These are phyloP conservation scores for Raddia guianensis DNA, from an alignment of 176 grass and related monocot genomes.

Conservation along the genomic window DNA sequence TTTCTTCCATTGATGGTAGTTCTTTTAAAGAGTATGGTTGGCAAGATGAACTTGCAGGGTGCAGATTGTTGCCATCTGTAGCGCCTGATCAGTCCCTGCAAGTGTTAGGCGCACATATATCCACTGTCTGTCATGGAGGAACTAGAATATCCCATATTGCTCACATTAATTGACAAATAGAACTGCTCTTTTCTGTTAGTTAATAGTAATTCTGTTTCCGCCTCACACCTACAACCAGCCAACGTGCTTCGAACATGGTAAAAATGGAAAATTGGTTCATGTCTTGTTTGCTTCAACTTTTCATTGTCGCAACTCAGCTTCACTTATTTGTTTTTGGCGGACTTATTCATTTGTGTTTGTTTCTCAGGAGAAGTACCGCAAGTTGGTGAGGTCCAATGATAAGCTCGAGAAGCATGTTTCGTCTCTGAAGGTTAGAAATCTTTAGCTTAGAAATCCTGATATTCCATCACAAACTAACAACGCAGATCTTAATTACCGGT, in stretches of 20 bases:
- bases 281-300: not conserved
- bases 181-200: slow-evolving; percentile 8
- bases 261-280: not conserved
- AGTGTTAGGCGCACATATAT: slow-evolving; percentile 1
- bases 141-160: not conserved
- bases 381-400: slow-evolving; percentile 46
- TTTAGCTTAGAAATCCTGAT: not conserved
- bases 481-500: not conserved
- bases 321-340: not conserved
- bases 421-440: slow-evolving; percentile 44
- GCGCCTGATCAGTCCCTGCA: not conserved
- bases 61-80: slow-evolving; percentile 11
- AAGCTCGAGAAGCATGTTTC: slow-evolving; percentile 49
- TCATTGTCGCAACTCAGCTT: not conserved
- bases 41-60: not conserved
- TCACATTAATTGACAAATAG: not conserved
- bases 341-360: slow-evolving; percentile 20
- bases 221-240: not conserved
- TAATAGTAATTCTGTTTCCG: not conserved
- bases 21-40: slow-evolving; percentile 10
- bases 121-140: not conserved
- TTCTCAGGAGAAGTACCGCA: slow-evolving; percentile 53
- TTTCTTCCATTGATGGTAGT: not conserved
- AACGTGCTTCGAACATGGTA: not conserved
- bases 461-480: slow-evolving; percentile 7